phyloP scores from a whole-genome alignment of 306 rosid genomes.

The Echinosophora koreensis region DNA sequence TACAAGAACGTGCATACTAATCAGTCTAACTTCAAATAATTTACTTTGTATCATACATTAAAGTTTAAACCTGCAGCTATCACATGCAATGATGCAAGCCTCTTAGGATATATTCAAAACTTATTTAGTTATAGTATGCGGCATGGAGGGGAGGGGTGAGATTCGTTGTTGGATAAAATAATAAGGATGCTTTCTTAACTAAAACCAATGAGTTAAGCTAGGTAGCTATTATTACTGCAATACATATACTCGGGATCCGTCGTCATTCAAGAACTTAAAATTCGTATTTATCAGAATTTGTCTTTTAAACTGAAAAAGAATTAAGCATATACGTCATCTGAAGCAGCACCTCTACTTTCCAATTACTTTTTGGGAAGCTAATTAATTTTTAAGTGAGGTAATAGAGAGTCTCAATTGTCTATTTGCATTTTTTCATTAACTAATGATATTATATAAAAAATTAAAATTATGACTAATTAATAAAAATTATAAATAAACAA shows the following conservation, averaged over 20 bases:
- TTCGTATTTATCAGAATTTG: conserved; percentile 47
- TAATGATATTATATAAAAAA: too few species aligned
- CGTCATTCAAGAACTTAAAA: conserved; percentile 39
- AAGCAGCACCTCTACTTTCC: conserved; percentile 50
- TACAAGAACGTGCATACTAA: too few species aligned
- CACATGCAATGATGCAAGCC: too few species aligned
- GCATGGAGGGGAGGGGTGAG: background rate
- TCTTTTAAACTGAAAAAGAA: conserved; percentile 46
- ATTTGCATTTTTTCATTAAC: too few species aligned
- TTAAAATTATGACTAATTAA: too few species aligned
- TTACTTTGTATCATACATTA: too few species aligned
- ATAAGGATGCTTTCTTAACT: background rate
- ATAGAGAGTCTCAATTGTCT: too few species aligned
- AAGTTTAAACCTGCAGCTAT: too few species aligned
- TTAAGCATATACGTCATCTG: conserved; percentile 46
- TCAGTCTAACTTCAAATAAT: background rate
- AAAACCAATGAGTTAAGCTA: conserved; percentile 22
- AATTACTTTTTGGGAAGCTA: conserved; percentile 48
- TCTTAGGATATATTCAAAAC: too few species aligned
- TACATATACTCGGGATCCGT: background rate
- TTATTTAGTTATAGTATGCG: background rate
- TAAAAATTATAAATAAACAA: too few species aligned
- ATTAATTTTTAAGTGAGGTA: conserved; percentile 1
- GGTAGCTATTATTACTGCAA: background rate
- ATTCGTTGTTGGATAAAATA: conserved; percentile 27